Evolutionary conservation across 2,329 filamentous ascomycete genomes (phyloP), one percentile per base, ranked within the genome.

Genomic region (Xylariaceae sp.): DNA sequence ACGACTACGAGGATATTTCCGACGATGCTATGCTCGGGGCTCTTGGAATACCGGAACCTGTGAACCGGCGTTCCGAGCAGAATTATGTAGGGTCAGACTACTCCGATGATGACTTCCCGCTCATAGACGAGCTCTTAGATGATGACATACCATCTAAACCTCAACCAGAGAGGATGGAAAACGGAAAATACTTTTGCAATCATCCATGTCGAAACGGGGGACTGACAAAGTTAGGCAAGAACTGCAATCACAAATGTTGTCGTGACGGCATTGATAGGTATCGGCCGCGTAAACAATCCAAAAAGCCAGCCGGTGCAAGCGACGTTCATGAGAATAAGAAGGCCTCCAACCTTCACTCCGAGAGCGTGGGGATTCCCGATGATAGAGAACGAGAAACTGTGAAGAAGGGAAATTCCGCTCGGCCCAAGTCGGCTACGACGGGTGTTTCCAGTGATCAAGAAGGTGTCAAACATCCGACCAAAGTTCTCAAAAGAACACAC

Each of bases 161-260:
- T 6, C 71, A 80, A 51, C 79, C 84, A 3, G 70, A 74, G 1
- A 80, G 79, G 65, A 79, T 92, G 61, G 73, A 78, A 0, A 92
- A 89, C 67, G 89, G 88, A 0, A 89, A 81, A 67, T 92, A 87
- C 84, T 80, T 81, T 41, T 93, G 89, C 73, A 88, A 88, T 59
- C 89, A 93, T 68, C 73, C 73, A 15, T 92, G 89, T 57, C 68
- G 69, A n/a, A 75, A 76, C 53, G 72, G 71, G 1, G 68, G 68
- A 1, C 67, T 67, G 18, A 74, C 74, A 1, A 73, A 72, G 60
- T 69, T 71, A 45, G 76, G 77, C 3, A 75, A 73, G 39, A 64
- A 58, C 39, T 92, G 89, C 72, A 89, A 85, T 65, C 89, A 93
- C 67, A 73, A 81, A 41, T 93, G 89, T 67, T 93, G 89, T 67